phyloP scores from a whole-genome alignment of 371 early-diverging fungal species.

The Rhizopus arrhizus region DNA sequence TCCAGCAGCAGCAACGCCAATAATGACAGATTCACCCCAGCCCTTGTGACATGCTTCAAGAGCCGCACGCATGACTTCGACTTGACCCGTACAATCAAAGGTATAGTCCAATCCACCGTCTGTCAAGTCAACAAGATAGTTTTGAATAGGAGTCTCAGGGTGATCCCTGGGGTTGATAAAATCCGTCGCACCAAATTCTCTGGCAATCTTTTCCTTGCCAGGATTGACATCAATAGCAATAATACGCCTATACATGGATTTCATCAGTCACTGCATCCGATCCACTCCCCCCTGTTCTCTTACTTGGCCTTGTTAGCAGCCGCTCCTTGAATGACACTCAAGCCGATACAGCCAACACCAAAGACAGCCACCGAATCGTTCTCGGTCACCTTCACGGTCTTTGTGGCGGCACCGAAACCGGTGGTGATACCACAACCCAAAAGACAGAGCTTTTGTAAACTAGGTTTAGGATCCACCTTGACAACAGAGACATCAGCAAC shows the following conservation, averaged over 20 bases:
- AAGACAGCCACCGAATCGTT: constrained; percentile 87
- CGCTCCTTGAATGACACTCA: constrained; percentile 90
- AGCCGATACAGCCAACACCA: constrained; percentile 94
- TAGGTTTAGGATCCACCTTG: constrained; percentile 80
- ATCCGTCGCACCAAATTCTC: constrained; percentile 90
- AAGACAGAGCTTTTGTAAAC: constrained; percentile 85
- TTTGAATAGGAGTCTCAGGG: constrained; percentile 73
- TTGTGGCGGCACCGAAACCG: constrained; percentile 93
- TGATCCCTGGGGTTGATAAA: constrained; percentile 88
- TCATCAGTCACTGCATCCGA: too few relatives aligned
- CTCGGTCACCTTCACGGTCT: constrained; percentile 86
- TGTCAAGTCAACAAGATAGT: constrained; percentile 85
- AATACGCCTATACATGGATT: constrained; percentile 57
- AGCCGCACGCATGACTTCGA: constrained; percentile 91
- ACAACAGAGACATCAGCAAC: constrained; percentile 90
- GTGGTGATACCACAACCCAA: constrained; percentile 96
- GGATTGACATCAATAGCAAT: constrained; percentile 91
- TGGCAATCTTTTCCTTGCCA: constrained; percentile 73
- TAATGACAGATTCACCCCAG: constrained; percentile 86
- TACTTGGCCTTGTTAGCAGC: constrained; percentile 69
- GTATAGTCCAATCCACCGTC: constrained; percentile 96
- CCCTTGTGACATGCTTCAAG: constrained; percentile 94
- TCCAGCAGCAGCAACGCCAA: constrained; percentile 92
- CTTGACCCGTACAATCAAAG: constrained; percentile 93
- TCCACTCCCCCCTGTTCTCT: background rate